phyloP scores from a whole-genome alignment of 2,329 filamentous ascomycete genomes.

The Fonsecaea monophora region DNA sequence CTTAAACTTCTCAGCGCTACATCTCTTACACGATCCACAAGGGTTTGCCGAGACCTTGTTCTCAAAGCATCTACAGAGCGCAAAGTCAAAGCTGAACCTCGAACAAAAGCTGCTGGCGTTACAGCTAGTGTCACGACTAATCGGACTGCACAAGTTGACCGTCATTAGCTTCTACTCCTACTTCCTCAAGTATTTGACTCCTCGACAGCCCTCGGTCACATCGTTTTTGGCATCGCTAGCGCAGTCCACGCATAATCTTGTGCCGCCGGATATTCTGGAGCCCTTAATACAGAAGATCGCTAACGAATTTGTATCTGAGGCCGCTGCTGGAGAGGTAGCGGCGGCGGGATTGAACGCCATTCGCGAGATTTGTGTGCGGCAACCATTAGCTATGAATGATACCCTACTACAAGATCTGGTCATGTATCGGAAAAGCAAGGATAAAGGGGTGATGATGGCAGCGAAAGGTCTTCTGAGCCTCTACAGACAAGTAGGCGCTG shows the following conservation, averaged over 20 bases:
- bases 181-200: slow-evolving; percentile 91
- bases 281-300: slow-evolving; percentile 93
- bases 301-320: slow-evolving; percentile 97
- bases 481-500: slow-evolving; percentile 88
- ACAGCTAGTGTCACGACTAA: slow-evolving; percentile 86
- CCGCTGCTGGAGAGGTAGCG: slow-evolving; percentile 85
- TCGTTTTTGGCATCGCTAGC: slow-evolving; percentile 91
- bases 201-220: slow-evolving; percentile 86
- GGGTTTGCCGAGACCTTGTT: slow-evolving; percentile 91
- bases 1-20: slow-evolving; percentile 94
- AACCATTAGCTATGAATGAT: slow-evolving; percentile 95
- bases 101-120: slow-evolving; percentile 90
- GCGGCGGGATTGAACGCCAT: slow-evolving; percentile 94
- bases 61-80: slow-evolving; percentile 85
- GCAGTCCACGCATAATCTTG: slow-evolving; percentile 86
- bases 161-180: slow-evolving; percentile 93
- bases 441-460: slow-evolving; percentile 99
- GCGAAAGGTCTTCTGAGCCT: slow-evolving; percentile 88
- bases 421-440: slow-evolving; percentile 95
- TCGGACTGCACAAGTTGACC: slow-evolving; percentile 90
- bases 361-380: slow-evolving; percentile 87
- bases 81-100: slow-evolving; percentile 81
- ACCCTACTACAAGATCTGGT: slow-evolving; percentile 95
- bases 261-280: slow-evolving; percentile 90
- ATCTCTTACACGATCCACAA: slow-evolving; percentile 92